Base-by-base conservation (phyloP, 768 basidiomycete species). In the Tricholomella constricta region DNA sequence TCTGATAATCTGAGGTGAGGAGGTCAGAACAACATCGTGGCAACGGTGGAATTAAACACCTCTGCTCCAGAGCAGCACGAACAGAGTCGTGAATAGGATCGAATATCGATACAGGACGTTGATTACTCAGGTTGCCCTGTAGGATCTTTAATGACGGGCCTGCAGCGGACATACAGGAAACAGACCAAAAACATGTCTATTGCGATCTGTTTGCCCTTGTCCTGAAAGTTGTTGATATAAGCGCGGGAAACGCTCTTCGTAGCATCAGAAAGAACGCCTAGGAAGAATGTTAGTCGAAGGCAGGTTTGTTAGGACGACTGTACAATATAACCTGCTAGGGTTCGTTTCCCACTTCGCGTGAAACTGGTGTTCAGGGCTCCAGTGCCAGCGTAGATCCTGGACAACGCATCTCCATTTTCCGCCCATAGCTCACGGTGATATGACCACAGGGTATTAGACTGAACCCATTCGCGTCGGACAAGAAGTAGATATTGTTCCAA, bases 171-270 rank as follows among this genome's bases (percentile, higher is more conserved):
- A 32, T 22, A 27, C 35, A 25, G 22, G 8, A 55, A 51, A 69
- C 85, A 38, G 49, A 95, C 96, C 62, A 99, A 76, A 62, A 98
- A 90, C 82, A 94, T 89, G 65, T 99, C 97, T 55, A 98, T 98
- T 0, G 95, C 94, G 3, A 81, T 69, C 63, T 99, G 97, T 66
- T 99, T 99, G 32, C 81, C 85, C 67, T 91, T 91, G 67, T 99
- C 97, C 62, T 95, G 90, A 66, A 99, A 97, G 66, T 98, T 98
- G 64, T 95, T 97, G 64, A 98, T 96, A 64, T 98, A 99, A 32
- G 95, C 95, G 54, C 96, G 84, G 3, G 91, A 93, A 27, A 93
- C 89, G 62, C 91, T 95, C 69, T 99, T 99, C 4, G 94, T 96
- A 3, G 96, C 97, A 72, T 99, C 95, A 5, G 93, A 94, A 20